Evolutionary conservation across 23 red algal species (phyloP).

Genomic region (Gracilaria caudata): DNA sequence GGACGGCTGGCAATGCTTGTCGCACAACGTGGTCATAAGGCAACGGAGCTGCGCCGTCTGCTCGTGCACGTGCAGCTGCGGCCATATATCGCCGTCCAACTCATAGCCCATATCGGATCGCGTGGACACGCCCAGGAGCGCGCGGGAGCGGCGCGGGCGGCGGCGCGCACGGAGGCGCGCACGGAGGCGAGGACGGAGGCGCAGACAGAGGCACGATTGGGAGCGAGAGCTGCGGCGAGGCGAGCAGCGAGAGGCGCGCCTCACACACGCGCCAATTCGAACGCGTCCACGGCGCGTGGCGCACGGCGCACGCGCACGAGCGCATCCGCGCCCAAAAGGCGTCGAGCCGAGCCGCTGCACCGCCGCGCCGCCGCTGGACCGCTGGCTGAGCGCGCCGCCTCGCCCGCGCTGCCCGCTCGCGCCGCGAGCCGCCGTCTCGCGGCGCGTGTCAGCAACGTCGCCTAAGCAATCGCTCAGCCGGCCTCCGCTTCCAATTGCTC

Average conservation of each 20-base stretch:
- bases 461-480: constrained; percentile 2
- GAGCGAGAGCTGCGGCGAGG: not conserved
- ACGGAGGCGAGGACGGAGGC: constrained; percentile 4
- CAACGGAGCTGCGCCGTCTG: constrained; percentile 75
- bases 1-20: constrained; percentile 57
- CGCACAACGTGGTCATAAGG: constrained; percentile 84
- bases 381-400: constrained; percentile 20
- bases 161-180: not conserved
- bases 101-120: constrained; percentile 31
- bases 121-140: no score
- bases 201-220: not conserved
- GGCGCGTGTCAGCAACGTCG: not conserved
- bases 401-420: no score
- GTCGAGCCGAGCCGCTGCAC: not conserved
- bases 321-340: not conserved
- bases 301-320: not conserved
- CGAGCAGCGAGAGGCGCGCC: not conserved
- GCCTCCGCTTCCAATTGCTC: constrained; percentile 1
- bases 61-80: constrained; percentile 70
- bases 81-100: constrained; percentile 12
- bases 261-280: not conserved
- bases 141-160: not conserved
- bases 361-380: not conserved
- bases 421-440: no score
- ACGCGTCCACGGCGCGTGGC: not conserved